Percentiles rank a stretch among this genome's conserved stretches.
These are phyloP conservation scores for Colletotrichum sp. DNA, from an alignment of 2,329 filamentous ascomycete species.

Conservation along the genomic window DNA sequence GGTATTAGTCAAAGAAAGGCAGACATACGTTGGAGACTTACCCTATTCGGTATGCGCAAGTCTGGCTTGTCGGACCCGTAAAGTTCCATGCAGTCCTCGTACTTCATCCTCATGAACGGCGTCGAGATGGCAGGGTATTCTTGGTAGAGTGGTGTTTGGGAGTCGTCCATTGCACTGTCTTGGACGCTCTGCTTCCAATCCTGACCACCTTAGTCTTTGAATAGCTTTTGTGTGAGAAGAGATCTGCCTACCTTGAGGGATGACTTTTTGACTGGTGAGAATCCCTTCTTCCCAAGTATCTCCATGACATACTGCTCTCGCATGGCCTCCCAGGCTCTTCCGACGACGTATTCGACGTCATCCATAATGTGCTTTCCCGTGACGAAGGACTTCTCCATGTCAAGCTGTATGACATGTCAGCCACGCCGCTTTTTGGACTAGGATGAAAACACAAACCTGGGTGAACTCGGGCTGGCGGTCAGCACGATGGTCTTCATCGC, in stretches of 20 bases:
- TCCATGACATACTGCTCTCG: slow-evolving; percentile 43
- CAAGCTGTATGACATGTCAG: slow-evolving; percentile 60
- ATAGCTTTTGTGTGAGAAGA: no score
- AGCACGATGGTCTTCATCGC: slow-evolving; percentile 90
- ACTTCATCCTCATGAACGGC: slow-evolving; percentile 68
- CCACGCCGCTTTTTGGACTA: no score
- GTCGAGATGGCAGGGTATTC: slow-evolving; percentile 28
- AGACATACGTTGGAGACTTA: slow-evolving; percentile 36
- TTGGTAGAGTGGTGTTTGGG: background rate
- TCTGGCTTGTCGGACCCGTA: slow-evolving; percentile 96
- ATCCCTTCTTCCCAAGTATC: slow-evolving; percentile 29
- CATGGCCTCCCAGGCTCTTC: slow-evolving; percentile 57
- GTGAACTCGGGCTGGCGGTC: slow-evolving; percentile 98
- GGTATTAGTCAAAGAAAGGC: slow-evolving; percentile 3
- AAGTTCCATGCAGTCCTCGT: slow-evolving; percentile 76
- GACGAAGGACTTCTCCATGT: slow-evolving; percentile 92
- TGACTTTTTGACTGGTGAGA: slow-evolving; percentile 28
- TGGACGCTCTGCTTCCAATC: slow-evolving; percentile 15
- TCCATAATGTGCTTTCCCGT: slow-evolving; percentile 73
- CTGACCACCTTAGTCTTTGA: background rate
- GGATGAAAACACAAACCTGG: slow-evolving; percentile 57
- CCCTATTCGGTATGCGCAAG: slow-evolving; percentile 72
- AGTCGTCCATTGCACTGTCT: slow-evolving; percentile 3
- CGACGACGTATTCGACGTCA: slow-evolving; percentile 56
- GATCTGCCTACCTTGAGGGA: slow-evolving; percentile 2